Evolutionary conservation across 192 early-diverging fungal species (phyloP).

Genomic region (Entomortierella parvispora): DNA sequence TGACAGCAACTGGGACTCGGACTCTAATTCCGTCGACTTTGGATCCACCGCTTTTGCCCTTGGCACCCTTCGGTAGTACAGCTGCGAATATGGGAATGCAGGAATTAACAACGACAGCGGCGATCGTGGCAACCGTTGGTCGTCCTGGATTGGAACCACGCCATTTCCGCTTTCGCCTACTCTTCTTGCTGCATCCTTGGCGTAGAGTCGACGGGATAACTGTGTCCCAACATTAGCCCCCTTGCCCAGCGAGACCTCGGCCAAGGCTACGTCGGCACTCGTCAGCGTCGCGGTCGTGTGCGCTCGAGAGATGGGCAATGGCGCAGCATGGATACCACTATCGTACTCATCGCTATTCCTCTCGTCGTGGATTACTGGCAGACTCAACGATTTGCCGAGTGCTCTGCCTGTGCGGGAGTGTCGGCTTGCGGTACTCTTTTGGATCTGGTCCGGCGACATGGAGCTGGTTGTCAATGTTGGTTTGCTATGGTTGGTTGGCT

Average conservation of each 20-base stretch:
- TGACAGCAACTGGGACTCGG: neutral
- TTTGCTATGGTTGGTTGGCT: neutral
- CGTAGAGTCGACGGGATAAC: slow-evolving; percentile 7
- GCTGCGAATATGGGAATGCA: neutral
- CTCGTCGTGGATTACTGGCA: neutral
- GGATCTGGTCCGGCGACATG: neutral
- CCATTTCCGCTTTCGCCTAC: neutral
- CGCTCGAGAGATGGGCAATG: slow-evolving; percentile 7
- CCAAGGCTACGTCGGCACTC: slow-evolving; percentile 1
- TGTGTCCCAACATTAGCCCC: neutral
- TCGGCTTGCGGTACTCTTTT: neutral
- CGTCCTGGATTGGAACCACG: no score
- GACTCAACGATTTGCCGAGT: slow-evolving; percentile 10
- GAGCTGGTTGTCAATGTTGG: neutral
- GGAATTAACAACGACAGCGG: no score
- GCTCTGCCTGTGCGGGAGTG: slow-evolving; percentile 1
- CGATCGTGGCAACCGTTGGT: no score
- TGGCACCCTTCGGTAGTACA: neutral
- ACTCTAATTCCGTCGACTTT: neutral
- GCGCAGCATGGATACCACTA: slow-evolving; percentile 13
- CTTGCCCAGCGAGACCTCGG: neutral
- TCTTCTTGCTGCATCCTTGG: slow-evolving; percentile 15
- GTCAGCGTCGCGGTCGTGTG: slow-evolving; percentile 11
- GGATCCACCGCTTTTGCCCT: neutral
- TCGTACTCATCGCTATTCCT: neutral